phyloP scores from a whole-genome alignment of 2,329 filamentous ascomycete species.

The Escovopsis weberi region DNA sequence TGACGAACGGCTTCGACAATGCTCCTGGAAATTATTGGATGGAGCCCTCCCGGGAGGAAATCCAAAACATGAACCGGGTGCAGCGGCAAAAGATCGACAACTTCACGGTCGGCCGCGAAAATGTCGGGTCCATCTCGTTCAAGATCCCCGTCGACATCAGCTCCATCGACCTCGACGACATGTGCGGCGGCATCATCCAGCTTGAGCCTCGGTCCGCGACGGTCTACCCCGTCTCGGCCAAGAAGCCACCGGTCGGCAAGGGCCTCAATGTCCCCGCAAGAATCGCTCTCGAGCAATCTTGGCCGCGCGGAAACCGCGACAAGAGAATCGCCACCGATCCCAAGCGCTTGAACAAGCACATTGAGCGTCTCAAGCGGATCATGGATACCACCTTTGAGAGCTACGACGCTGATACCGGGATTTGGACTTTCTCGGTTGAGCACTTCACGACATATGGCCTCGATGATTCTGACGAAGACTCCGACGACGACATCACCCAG shows the following conservation, averaged over 20 bases:
- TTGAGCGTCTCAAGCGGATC: constrained; percentile 67
- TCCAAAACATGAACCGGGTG: constrained; percentile 65
- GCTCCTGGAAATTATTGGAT: constrained; percentile 76
- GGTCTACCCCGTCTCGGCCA: constrained; percentile 63
- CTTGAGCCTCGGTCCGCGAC: constrained; percentile 69
- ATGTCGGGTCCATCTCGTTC: constrained; percentile 72
- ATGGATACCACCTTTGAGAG: constrained; percentile 65
- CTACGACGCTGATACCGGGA: constrained; percentile 66
- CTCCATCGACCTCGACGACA: constrained; percentile 61
- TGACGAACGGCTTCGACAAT: constrained; percentile 21
- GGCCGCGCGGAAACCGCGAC: constrained; percentile 54
- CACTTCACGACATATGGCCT: constrained; percentile 95
- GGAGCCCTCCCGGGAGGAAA: constrained; percentile 57
- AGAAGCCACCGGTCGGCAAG: constrained; percentile 74
- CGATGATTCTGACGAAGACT: constrained; percentile 63
- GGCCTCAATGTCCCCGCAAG: constrained; percentile 83
- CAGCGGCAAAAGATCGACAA: constrained; percentile 60
- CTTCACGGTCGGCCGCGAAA: constrained; percentile 70
- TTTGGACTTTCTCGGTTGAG: constrained; percentile 86
- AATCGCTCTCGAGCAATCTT: constrained; percentile 84
- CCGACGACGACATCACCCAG: constrained; percentile 33
- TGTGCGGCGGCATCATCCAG: constrained; percentile 62
- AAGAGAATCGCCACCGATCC: constrained; percentile 39
- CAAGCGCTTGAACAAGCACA: constrained; percentile 63
- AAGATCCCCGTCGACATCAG: constrained; percentile 71